Conservation (phyloP, 2,329 filamentous ascomycete species). For the Colletotrichum costaricense region DNA sequence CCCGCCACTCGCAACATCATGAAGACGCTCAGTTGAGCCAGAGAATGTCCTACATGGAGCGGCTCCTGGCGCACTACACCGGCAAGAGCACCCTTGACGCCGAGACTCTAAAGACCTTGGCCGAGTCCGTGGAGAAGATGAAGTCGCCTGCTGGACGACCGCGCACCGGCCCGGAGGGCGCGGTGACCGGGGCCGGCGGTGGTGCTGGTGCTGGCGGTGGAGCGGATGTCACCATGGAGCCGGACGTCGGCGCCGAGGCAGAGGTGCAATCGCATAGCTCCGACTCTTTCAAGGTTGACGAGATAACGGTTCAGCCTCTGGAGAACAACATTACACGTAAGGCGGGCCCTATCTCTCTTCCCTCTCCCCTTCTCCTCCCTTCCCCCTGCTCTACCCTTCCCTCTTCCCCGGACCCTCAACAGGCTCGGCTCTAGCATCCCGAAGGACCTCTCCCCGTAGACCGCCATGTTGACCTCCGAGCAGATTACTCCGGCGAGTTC, state of each 20-base stretch:
- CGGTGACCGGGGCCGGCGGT: neutral
- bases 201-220: neutral
- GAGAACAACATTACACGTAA: constrained; percentile 55
- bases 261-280: constrained; percentile 27
- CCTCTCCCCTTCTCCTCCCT: neutral
- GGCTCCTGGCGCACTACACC: constrained; percentile 58
- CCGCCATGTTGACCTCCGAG: constrained; percentile 3
- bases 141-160: constrained; percentile 30
- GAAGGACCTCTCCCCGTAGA: neutral
- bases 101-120: constrained; percentile 53
- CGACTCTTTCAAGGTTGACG: constrained; percentile 28
- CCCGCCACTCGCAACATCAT: constrained; percentile 22
- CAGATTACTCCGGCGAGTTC: constrained; percentile 64
- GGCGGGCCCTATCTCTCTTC: constrained; percentile 22
- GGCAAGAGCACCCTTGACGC: constrained; percentile 56
- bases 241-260: constrained; percentile 16
- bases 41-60: constrained; percentile 52
- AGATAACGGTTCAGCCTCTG: constrained; percentile 53
- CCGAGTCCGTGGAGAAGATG: constrained; percentile 52
- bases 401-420: neutral
- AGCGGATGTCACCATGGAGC: constrained; percentile 2
- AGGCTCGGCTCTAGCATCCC: neutral
- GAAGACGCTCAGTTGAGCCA: constrained; percentile 36
- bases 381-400: too few relatives aligned
- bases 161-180: constrained; percentile 5